A percentile compares a stretch with the other conserved stretches of the same genome.
Conservation (phyloP, 179 eudicot species). For the Pouteria campechiana region DNA sequence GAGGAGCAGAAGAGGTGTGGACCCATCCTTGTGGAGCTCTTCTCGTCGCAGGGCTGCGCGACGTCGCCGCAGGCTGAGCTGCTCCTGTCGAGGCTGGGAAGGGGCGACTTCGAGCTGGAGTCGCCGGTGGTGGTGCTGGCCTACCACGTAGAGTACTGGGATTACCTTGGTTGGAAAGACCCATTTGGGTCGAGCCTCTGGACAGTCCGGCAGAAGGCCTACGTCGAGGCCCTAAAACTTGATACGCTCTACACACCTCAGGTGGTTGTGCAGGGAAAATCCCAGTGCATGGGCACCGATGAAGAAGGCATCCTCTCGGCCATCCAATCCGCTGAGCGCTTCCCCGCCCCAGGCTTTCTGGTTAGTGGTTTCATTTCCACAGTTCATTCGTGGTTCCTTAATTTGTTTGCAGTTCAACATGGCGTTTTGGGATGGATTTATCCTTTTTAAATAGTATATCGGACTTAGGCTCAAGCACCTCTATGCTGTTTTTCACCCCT, state of each 20-base stretch:
- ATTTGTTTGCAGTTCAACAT: not conserved
- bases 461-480: too few species aligned
- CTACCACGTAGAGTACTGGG: constrained; percentile 95
- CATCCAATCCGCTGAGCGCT: constrained; percentile 36
- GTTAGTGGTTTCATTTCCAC: constrained; percentile 12
- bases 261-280: constrained; percentile 60
- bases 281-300: constrained; percentile 71
- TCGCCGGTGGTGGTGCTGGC: constrained; percentile 50
- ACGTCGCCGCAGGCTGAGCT: constrained; percentile 83
- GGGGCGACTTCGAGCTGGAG: constrained; percentile 61
- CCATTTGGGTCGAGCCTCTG: constrained; percentile 70
- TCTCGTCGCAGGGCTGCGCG: constrained; percentile 85
- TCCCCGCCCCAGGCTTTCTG: constrained; percentile 62
- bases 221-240: constrained; percentile 56
- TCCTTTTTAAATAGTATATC: too few species aligned
- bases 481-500: too few species aligned
- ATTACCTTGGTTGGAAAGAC: constrained; percentile 86
- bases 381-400: not conserved
- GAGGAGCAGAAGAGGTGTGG: constrained; percentile 38
- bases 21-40: constrained; percentile 62
- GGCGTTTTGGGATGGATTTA: too few species aligned
- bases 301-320: constrained; percentile 32
- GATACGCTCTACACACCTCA: constrained; percentile 89
- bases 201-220: constrained; percentile 86
- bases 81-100: constrained; percentile 65